Base-by-base conservation (phyloP, 2,329 filamentous ascomycete genomes). In the Ceratocystis alfenasii region DNA sequence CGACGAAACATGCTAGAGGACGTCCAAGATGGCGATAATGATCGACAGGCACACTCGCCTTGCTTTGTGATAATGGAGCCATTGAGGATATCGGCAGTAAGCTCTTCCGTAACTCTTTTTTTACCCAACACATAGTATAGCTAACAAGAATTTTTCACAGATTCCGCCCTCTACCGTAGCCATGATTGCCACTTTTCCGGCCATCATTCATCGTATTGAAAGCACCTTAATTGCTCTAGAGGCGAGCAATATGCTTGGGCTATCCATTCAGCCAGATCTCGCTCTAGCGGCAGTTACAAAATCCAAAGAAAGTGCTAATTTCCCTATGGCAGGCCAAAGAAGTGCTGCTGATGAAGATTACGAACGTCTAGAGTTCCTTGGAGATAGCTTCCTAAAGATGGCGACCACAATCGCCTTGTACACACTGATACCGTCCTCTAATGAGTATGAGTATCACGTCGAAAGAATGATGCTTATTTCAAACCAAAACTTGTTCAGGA, bases 311-410 rank as follows among this genome's bases (percentile, higher is more conserved):
- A 92, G 92, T 69, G 86, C 85, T 0, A 87, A 88, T 6, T 89
- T 95, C 46, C 83, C 90, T 68, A 79, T 78, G 0, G 78, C 81
- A 44, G 80, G 87, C 66, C 83, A 88, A 48, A 75, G 90, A 64
- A 89, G 91, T 70, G 85, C 92, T 60, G 96, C 96, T 90, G 90
- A 91, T 1, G 87, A 87, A 48, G 97, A 97, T 70, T 99, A 99
- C 71, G 94, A 99, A 74, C 84, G 94, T 12, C 80, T 97, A 0
- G 94, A 99, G 72, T 95, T 96, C 68, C 80, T 97, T 1, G 94
- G 94, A 0, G 94, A 99, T 73, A 89, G 87, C 44, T 96, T 96
- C 71, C 80, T 99, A 67, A 99, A 99, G 75, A 93, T 96, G 86
- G 90, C 89, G 10, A 96, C 93, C 0, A 93, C 92, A 0, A 91